Base-by-base conservation (phyloP, 1,139 yeast species). In the Wickerhamomyces sp. region DNA sequence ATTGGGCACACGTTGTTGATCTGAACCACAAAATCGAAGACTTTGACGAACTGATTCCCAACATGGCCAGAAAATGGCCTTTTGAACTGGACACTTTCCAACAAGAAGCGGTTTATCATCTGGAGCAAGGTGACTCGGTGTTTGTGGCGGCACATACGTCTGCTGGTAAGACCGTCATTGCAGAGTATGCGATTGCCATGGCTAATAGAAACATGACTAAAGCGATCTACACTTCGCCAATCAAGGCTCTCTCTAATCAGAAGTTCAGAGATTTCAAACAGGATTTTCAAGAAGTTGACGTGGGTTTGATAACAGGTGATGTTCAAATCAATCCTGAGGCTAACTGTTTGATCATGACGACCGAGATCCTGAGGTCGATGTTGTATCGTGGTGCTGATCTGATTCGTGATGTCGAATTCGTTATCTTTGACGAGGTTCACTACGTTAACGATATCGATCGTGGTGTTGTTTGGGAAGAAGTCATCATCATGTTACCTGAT, bases 391-490 rank as follows among this genome's bases (percentile, higher is more conserved):
- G 98, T 36, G 95, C 97, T 0, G 98, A 91, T 59, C 67, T 91
- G 35, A 88, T 91, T 56, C 73, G 98, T 58, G 99, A 91, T 61
- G 97, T 93, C 18, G 97, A 91, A 44, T 91, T 91, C 71, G 96
- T 91, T 17, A 86, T 91, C 30, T 91, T 91, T 55, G 99, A 91
- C 62, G 99, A 91, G 59, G 97, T 91, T 4, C 99, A 91, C 61
- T 91, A 91, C 56, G 95, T 91, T 53, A 88, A 91, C 54, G 99
- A 91, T 63, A 84, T 86, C 39, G 96, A 88, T 53, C 75, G 99
- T 58, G 99, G 99, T 55, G 98, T 91, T 23, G 99, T 91, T 6
- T 91, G 99, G 99, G 99, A 91, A 62, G 99, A 91, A 59, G 95
- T 93, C 8, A 91, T 91, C 42, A 91, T 91, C 47, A 79, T 91